A percentile compares a stretch with the other conserved stretches of the same genome.
phyloP scores from a whole-genome alignment of 768 basidiomycete species.

The Tylopilus rubrobrunneus region DNA sequence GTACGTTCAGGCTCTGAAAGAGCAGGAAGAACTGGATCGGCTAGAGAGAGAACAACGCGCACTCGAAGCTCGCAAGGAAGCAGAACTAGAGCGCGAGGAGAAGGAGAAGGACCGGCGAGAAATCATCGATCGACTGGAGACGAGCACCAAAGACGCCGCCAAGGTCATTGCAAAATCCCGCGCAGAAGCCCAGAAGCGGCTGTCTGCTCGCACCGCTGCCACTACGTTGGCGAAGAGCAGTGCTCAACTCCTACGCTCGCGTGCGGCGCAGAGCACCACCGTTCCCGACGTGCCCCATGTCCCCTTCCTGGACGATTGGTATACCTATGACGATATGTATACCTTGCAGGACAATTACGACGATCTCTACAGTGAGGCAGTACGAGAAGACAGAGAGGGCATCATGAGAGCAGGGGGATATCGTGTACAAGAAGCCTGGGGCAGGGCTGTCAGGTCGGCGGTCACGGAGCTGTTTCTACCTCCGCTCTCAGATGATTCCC shows the following conservation, averaged over 20 bases:
- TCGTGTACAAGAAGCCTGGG: constrained; percentile 79
- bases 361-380: constrained; percentile 72
- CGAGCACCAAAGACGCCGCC: constrained; percentile 65
- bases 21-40: constrained; percentile 79
- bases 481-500: constrained; percentile 38
- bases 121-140: constrained; percentile 79
- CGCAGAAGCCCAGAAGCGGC: constrained; percentile 59
- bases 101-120: constrained; percentile 66
- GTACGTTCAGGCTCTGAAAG: constrained; percentile 64
- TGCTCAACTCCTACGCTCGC: constrained; percentile 52
- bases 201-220: constrained; percentile 48
- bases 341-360: constrained; percentile 55
- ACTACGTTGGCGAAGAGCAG: constrained; percentile 40
- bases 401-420: constrained; percentile 85
- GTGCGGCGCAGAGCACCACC: constrained; percentile 61
- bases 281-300: constrained; percentile 79
- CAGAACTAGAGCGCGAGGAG: constrained; percentile 75
- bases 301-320: constrained; percentile 72
- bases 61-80: constrained; percentile 57
- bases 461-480: constrained; percentile 69
- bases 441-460: constrained; percentile 68
- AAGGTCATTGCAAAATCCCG: constrained; percentile 69
- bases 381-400: constrained; percentile 70
- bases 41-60: constrained; percentile 68
- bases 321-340: constrained; percentile 70